Conservation (phyloP, 116 monocot genomes). For the Posidonia oceanica region DNA sequence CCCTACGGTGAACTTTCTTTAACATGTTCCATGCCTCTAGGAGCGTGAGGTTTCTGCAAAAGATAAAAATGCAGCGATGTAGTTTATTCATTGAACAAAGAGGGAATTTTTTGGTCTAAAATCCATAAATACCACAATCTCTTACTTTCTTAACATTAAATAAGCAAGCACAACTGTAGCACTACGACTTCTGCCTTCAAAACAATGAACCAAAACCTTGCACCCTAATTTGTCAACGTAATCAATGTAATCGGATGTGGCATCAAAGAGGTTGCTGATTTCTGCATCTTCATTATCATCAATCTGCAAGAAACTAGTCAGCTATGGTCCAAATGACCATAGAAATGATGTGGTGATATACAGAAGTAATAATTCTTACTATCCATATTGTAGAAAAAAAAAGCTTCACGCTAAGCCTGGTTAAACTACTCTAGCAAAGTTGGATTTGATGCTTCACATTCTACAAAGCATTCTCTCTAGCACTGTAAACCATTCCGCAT, state of each 20-base stretch:
- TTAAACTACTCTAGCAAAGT: too few relatives aligned
- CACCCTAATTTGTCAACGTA: constrained; percentile 38
- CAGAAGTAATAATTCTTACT: too few relatives aligned
- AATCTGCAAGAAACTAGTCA: constrained; percentile 31
- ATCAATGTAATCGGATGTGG: constrained; percentile 72
- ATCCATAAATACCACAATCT: not conserved
- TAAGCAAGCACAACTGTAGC: constrained; percentile 85
- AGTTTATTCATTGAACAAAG: not conserved
- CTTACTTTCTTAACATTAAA: constrained; percentile 84
- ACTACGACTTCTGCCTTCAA: constrained; percentile 94
- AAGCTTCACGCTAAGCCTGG: too few relatives aligned
- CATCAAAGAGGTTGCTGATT: constrained; percentile 65
- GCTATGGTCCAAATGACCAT: too few relatives aligned
- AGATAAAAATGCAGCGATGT: constrained; percentile 1
- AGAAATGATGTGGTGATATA: too few relatives aligned
- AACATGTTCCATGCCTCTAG: constrained; percentile 64
- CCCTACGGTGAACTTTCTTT: constrained; percentile 67
- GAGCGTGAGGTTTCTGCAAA: constrained; percentile 53
- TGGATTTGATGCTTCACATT: too few relatives aligned
- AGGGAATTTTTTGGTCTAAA: not conserved
- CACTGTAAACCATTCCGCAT: too few relatives aligned
- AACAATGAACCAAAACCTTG: constrained; percentile 90
- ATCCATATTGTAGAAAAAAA: too few relatives aligned
- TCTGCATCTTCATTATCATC: constrained; percentile 73
- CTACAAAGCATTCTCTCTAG: too few relatives aligned